Evolutionary conservation across 805 yeast species (phyloP).

Genomic region (Kodamaea kaohsiungensis): DNA sequence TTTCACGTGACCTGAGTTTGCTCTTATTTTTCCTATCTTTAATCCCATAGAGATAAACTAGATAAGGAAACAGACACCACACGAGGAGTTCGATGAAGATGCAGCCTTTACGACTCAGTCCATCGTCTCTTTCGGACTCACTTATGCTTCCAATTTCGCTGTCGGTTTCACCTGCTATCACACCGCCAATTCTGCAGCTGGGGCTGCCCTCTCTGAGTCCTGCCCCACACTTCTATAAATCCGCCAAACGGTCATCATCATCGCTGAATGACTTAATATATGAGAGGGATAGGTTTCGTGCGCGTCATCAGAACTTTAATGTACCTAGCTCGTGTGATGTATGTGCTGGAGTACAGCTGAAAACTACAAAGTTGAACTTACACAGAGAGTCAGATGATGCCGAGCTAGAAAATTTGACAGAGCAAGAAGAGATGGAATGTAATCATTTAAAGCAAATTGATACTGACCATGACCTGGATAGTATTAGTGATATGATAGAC

Average conservation of each 20-base stretch:
- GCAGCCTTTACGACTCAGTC: neutral
- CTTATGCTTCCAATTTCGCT: neutral
- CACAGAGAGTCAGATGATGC: constrained; percentile 9
- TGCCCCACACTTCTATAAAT: constrained; percentile 10
- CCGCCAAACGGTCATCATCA: constrained; percentile 39
- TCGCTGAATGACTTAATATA: constrained; percentile 39
- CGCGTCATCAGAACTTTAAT: constrained; percentile 37
- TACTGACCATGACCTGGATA: constrained; percentile 12
- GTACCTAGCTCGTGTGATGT: constrained; percentile 26
- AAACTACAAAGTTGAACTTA: constrained; percentile 38
- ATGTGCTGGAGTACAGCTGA: constrained; percentile 36
- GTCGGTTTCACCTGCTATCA: neutral
- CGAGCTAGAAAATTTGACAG: constrained; percentile 9
- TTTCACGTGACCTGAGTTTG: neutral
- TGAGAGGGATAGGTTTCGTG: constrained; percentile 44
- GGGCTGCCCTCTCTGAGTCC: constrained; percentile 5
- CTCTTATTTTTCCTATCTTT: neutral
- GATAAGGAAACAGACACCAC: neutral
- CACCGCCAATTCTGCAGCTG: constrained; percentile 2
- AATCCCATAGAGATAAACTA: neutral
- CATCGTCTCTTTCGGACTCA: neutral
- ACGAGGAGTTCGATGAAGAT: neutral
- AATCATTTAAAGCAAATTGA: neutral
- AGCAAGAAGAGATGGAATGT: constrained; percentile 6
- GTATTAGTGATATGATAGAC: neutral